Conservation (phyloP, 305 asterid genomes). For the Fraxinus sp. region DNA sequence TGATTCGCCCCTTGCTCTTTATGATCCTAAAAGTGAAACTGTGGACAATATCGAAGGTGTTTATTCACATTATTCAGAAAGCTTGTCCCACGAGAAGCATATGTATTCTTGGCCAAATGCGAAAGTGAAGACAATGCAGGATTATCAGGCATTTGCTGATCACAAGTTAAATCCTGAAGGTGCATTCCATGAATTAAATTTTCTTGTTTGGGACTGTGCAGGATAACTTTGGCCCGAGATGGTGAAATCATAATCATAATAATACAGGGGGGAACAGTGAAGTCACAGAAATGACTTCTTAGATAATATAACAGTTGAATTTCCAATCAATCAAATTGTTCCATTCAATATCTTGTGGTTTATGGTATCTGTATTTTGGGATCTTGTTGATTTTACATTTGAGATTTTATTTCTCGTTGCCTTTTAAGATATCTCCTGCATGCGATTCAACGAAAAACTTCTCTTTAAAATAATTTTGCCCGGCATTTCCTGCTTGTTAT, state of each 20-base stretch:
- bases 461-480: neutral
- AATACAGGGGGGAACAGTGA: neutral
- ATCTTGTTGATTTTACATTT: conserved; percentile 11
- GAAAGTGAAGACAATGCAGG: conserved; percentile 34
- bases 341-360: neutral
- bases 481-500: neutral
- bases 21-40: conserved; percentile 48
- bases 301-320: neutral
- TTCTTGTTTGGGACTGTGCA: conserved; percentile 12
- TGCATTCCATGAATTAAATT: conserved; percentile 21
- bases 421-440: neutral
- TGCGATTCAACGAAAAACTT: neutral
- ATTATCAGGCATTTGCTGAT: conserved; percentile 36
- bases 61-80: conserved; percentile 35
- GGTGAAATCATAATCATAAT: neutral
- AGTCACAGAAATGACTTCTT: conserved; percentile 11
- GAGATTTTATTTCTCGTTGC: conserved; percentile 2
- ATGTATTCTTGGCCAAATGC: conserved; percentile 32
- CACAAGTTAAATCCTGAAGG: conserved; percentile 46
- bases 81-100: conserved; percentile 35
- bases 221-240: neutral
- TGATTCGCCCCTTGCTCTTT: conserved; percentile 43
- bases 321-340: neutral
- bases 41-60: conserved; percentile 39
- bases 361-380: conserved; percentile 3